Percentiles rank a stretch among this genome's conserved stretches.
phyloP scores from a whole-genome alignment of 495 filamentous ascomycete genomes.

The Podospora pseudoanserina region DNA sequence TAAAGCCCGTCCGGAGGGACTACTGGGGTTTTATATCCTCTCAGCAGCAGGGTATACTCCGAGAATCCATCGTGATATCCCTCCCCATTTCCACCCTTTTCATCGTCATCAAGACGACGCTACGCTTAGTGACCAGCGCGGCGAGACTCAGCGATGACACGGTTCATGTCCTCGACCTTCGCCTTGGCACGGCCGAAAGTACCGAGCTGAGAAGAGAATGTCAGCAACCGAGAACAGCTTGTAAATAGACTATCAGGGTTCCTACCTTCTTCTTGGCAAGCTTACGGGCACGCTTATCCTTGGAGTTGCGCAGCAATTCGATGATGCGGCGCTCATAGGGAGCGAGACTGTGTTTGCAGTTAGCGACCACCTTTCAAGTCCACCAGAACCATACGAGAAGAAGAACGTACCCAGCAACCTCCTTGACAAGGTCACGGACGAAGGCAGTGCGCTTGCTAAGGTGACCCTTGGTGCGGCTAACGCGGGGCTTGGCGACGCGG shows the following conservation, averaged over 20 bases:
- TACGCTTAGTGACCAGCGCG: slow-evolving; percentile 66
- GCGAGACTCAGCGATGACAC: slow-evolving; percentile 96
- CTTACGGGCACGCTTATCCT: slow-evolving; percentile 99
- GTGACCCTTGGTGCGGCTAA: slow-evolving; percentile 90
- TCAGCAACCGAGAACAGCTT: slow-evolving; percentile 4
- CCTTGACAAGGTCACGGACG: slow-evolving; percentile 89
- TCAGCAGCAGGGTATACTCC: background rate
- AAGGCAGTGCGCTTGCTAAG: slow-evolving; percentile 91
- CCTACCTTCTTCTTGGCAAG: slow-evolving; percentile 88
- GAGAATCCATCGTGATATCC: slow-evolving; percentile 15
- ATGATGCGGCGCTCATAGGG: slow-evolving; percentile 98
- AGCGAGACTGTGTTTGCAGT: slow-evolving; percentile 55
- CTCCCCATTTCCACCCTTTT: slow-evolving; percentile 11
- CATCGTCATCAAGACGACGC: slow-evolving; percentile 12
- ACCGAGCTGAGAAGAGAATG: slow-evolving; percentile 55
- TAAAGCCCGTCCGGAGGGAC: background rate
- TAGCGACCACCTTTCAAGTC: background rate
- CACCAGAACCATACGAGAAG: background rate
- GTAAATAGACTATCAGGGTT: slow-evolving; percentile 18
- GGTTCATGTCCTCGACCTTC: slow-evolving; percentile 98
- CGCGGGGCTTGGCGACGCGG: slow-evolving; percentile 77
- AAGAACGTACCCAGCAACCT: slow-evolving; percentile 75
- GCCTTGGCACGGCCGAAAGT: slow-evolving; percentile 97
- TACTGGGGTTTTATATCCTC: slow-evolving; percentile 5
- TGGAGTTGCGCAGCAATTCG: slow-evolving; percentile 96